Evolutionary conservation across 805 yeast species (phyloP), one percentile per base, ranked within the genome.

Genomic region (Ogataea pilisensis): DNA sequence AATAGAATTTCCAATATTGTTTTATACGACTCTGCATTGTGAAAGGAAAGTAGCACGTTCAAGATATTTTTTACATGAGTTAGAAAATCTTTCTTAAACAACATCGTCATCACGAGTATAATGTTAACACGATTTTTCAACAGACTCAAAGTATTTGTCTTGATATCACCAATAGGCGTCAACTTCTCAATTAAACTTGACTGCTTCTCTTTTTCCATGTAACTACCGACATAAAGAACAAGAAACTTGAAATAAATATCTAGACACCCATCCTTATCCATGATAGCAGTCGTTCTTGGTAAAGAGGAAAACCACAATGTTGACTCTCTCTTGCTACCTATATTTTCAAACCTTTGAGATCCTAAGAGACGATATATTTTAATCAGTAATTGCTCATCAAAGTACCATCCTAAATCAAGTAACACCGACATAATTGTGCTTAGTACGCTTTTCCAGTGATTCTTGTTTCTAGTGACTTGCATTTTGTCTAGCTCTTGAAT

Each of bases 221-320:
- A 55, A 8, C 42, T 42, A 4, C 43, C 41, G 2, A 54, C 50
- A 36, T 54, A 62, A 1, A 54, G 42, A 3, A 44, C 45, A 30
- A 64, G 38, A 12, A 63, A 34, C 41, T 57, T 62, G 35, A 64
- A 51, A 39, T 63, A 64, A 34, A 56, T 50, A 24, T 58, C 62
- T 9, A 63, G 38, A 31, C 59, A 53, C 1, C 65, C 64, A 41
- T 64, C 68, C 1, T 43, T 39, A 2, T 41, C 45, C 4, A 26
- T 11, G 4, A 53, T 26, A 1, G 36, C 35, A n/a, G 35, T 24
- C 5, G 49, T 41, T 4, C 29, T 38, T 4, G 55, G 56, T 7
- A 43, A 18, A 7, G 45, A 34, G 2, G 49, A 48, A 21, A 42
- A 51, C 42, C 41, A 48, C 20, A 44, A 20, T 5, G 37, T 13